These are phyloP conservation scores for Coccomyxa subellipsoidea DNA, from an alignment of 163 green algal genomes.

Conservation along the genomic window DNA sequence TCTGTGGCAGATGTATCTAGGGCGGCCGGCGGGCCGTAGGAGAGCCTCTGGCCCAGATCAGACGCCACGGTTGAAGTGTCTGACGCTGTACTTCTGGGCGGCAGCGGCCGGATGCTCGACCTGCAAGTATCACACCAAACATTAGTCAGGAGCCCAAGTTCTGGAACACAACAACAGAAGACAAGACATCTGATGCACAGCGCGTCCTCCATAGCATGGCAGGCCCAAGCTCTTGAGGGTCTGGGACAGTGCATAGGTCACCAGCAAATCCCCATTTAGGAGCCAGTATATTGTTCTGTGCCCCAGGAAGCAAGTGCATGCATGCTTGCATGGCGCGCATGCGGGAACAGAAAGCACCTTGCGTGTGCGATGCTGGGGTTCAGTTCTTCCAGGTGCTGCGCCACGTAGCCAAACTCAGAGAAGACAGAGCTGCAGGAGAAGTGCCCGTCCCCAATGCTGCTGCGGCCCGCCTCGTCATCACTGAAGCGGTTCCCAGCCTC, in stretches of 20 bases:
- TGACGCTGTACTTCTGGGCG: neutral
- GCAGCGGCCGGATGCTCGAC: neutral
- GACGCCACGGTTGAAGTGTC: neutral
- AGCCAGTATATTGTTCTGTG: no score
- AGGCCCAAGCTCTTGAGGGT: no score
- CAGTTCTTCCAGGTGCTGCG: conserved; percentile 27
- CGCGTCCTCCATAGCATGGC: no score
- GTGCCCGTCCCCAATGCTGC: neutral
- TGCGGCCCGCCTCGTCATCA: neutral
- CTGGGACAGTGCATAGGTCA: no score
- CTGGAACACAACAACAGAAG: no score
- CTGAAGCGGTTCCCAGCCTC: neutral
- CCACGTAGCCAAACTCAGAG: conserved; percentile 31
- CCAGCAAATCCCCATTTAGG: no score
- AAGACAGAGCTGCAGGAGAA: conserved; percentile 6
- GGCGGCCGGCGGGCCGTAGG: no score
- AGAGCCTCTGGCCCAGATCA: neutral
- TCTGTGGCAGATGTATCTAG: neutral
- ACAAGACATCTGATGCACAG: no score
- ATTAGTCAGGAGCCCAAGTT: no score
- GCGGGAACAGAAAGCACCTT: no score
- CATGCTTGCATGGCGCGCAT: no score
- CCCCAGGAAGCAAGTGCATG: no score
- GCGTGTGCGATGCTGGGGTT: neutral
- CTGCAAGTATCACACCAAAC: neutral